Base-by-base conservation (phyloP, 2,329 filamentous ascomycete species). In the Phyllosticta paracitricarpa region DNA sequence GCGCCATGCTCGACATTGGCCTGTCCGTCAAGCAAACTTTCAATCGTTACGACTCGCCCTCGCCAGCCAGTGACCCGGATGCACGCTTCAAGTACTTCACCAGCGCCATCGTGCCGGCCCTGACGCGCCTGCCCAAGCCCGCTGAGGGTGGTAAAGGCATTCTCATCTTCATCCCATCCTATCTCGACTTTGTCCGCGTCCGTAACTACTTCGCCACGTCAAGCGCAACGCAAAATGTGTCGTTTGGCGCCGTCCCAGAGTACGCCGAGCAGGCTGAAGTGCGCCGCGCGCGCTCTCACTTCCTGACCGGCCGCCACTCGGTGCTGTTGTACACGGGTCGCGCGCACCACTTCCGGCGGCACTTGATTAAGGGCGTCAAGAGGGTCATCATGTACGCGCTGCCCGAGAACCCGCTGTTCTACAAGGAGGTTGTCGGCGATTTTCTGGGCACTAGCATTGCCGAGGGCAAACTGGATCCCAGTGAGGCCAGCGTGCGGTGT, bases 291-390 rank as follows among this genome's bases (percentile, higher is more conserved):
- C 82, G 93, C 25, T 92, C 89, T 12, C 89, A 97, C 71, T 97
- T 99, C 75, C 78, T 91, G 65, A 88, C 80, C 51, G 94, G 92
- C 4, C 82, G 91, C 17, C 89, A 97, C 71, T 85, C 85, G 22
- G 82, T 97, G 19, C 76, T 99, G 51, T 79, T 99, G 17, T 99
- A 97, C 76, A 95, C 92, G 1, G 93, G 96, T 73, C 86, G 94
- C 63, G 89, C 92, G n/a, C 94, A 99, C 75, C 94, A 99, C 75
- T 97, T 97, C 80, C 85, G 91, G 57, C 83, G 94, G n/a, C 91
- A 94, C 70, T 83, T 84, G 66, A 81, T 99, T 59, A 83, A 85
- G 40, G 94, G 94, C 24, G 91, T 94, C 14, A 87, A 86, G 72
- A 82, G 86, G 51, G 83, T 97, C n/a, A 82, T 97, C 58, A 88